Evolutionary conservation across 2,329 filamentous ascomycete species (phyloP).

Genomic region (Pestalotiopsis sp.): DNA sequence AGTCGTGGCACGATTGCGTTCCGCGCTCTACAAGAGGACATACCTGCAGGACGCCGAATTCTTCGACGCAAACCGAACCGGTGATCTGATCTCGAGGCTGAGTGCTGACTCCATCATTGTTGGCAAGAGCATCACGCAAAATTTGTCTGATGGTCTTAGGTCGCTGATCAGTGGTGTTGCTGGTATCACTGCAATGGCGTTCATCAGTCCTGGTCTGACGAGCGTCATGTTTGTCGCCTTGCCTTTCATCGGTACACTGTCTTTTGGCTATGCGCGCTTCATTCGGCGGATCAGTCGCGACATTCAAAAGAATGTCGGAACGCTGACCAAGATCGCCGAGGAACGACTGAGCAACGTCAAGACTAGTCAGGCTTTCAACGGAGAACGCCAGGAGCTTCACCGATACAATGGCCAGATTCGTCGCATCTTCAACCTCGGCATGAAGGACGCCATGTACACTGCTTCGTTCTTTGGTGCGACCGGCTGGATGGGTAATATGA

Average conservation of each 20-base stretch:
- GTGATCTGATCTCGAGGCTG: slow-evolving; percentile 92
- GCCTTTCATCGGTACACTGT: slow-evolving; percentile 86
- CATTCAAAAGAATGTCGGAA: slow-evolving; percentile 92
- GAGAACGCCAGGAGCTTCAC: slow-evolving; percentile 85
- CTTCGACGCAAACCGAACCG: slow-evolving; percentile 96
- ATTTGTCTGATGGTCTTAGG: slow-evolving; percentile 92
- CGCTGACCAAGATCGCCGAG: slow-evolving; percentile 94
- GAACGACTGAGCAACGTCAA: slow-evolving; percentile 96
- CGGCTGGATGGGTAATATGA: slow-evolving; percentile 94
- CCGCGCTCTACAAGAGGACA: slow-evolving; percentile 86
- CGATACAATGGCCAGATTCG: slow-evolving; percentile 92
- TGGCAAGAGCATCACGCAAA: slow-evolving; percentile 97
- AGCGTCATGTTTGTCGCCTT: slow-evolving; percentile 85
- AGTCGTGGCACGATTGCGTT: slow-evolving; percentile 87
- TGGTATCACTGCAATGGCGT: slow-evolving; percentile 93
- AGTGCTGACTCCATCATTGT: slow-evolving; percentile 98
- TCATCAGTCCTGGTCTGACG: slow-evolving; percentile 88
- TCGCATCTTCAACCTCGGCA: slow-evolving; percentile 88
- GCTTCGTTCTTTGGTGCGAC: slow-evolving; percentile 88
- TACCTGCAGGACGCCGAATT: slow-evolving; percentile 99
- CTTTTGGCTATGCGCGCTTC: slow-evolving; percentile 87
- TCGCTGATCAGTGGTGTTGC: slow-evolving; percentile 88
- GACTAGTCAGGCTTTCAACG: slow-evolving; percentile 94
- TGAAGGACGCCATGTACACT: slow-evolving; percentile 82
- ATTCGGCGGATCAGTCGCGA: slow-evolving; percentile 88